Base-by-base conservation (phyloP, 352 stramenopile species). In the Aphanomyces cochlioides region DNA sequence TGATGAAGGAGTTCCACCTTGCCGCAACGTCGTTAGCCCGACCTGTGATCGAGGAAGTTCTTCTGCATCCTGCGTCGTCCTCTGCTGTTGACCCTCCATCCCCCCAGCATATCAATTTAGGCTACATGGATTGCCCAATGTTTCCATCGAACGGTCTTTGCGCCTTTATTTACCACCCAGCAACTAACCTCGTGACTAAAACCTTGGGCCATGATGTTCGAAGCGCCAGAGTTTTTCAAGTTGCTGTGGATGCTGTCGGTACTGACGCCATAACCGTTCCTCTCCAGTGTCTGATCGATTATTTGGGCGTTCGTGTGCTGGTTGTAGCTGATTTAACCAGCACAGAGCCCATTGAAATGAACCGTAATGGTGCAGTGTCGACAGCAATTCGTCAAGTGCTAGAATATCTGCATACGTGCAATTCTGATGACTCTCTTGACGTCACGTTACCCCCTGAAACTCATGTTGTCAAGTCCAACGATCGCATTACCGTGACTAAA, bases 241-340 rank as follows among this genome's bases (percentile, higher is more conserved):
- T 73, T 4, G 74, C 72, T 3, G 47, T 74, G 8, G 39, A 67
- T 17, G 4, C 43, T 21, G 73, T 85, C 17, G 45, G 74, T 43
- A 21, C 73, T 63, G 66, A 58, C 40, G 19, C 45, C 4, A 43
- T 77, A 13, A 66, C 72, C 34, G 72, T 90, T 13, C 84, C 82
- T 0, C 73, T 92, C 0, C 82, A 92, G 58, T 90, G 84, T 48
- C 67, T 58, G 8, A 69, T 90, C 17, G 81, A 92, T 72, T 79
- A 90, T 50, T 61, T 89, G 28, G 84, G 83, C 1, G 87, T 81
- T 54, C 79, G 80, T 6, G 77, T 70, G 12, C 75, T 85, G 17
- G 78, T 89, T 1, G 61, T 92, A 6, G 80, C 78, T 19, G 47
- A 61, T n/a, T 17, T 61, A 5, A 7, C 21, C 4, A 38, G 15